Evolutionary conservation across 148 eudicot genomes (phyloP).

Genomic region (Fallopia convolvulus): DNA sequence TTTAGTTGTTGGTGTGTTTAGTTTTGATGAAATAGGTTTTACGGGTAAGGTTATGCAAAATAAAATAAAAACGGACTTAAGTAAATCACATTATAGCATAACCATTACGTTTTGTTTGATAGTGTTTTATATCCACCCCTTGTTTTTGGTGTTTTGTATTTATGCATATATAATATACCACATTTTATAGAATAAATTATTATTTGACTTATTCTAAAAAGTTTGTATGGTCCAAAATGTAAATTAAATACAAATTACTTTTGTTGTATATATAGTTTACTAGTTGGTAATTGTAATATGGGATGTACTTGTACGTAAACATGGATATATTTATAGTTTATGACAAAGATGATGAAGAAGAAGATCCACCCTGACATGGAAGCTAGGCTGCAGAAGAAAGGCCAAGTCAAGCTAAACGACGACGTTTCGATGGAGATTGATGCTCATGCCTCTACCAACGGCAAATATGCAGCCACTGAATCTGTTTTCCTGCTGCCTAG

Average conservation of each 20-base stretch:
- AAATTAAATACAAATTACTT: neutral
- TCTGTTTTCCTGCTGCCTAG: neutral
- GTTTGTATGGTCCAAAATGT: neutral
- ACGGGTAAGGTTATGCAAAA: too few species aligned
- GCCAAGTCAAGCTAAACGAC: neutral
- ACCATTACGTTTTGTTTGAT: neutral
- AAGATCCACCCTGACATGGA: slow-evolving; percentile 11
- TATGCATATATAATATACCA: neutral
- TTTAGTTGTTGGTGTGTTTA: too few species aligned
- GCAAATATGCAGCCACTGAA: neutral
- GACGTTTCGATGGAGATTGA: slow-evolving; percentile 2
- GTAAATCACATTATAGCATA: neutral
- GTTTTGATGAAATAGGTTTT: too few species aligned
- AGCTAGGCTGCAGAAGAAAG: neutral
- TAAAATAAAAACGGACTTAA: too few species aligned
- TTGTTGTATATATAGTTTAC: neutral
- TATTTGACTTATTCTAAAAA: too few species aligned
- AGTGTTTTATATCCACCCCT: neutral
- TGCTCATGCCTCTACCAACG: neutral
- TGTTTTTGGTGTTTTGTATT: neutral
- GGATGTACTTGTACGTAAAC: neutral
- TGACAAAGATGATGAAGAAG: slow-evolving; percentile 7
- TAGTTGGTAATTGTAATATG: neutral
- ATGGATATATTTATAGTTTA: neutral
- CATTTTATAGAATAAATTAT: neutral